These are phyloP conservation scores for Pseudozyma thailandica DNA, from an alignment of 1,284 basidiomycete genomes.

Conservation along the genomic window DNA sequence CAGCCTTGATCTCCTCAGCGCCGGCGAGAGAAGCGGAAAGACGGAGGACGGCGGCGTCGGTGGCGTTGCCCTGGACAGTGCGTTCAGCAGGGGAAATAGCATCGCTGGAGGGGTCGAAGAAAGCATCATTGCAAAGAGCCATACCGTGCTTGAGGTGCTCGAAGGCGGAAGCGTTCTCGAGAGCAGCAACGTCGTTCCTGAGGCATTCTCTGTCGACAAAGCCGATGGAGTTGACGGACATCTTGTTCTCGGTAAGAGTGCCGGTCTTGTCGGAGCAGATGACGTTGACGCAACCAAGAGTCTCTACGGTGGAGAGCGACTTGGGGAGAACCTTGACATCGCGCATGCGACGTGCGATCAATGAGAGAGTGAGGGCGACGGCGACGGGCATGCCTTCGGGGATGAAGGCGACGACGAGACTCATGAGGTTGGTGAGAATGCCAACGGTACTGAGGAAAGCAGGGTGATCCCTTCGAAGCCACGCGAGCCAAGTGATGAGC, in stretches of 20 bases:
- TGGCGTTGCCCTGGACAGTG: conserved; percentile 75
- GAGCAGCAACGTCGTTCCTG: conserved; percentile 29
- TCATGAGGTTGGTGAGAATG: conserved; percentile 73
- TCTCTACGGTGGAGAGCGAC: conserved; percentile 76
- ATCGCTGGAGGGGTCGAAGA: conserved; percentile 70
- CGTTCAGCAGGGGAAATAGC: conserved; percentile 51
- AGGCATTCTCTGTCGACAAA: conserved; percentile 65
- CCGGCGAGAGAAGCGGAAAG: conserved; percentile 72
- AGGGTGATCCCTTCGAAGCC: conserved; percentile 72
- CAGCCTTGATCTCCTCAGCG: conserved; percentile 61
- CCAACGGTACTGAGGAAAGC: conserved; percentile 74
- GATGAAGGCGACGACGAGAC: conserved; percentile 78
- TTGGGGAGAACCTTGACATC: conserved; percentile 77
- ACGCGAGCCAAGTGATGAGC: conserved; percentile 73
- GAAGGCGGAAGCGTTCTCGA: conserved; percentile 37
- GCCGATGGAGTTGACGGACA: conserved; percentile 69
- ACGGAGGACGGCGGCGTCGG: conserved; percentile 75
- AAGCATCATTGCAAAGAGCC: conserved; percentile 75
- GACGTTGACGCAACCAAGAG: conserved; percentile 75
- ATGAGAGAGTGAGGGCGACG: conserved; percentile 77
- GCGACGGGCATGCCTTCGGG: conserved; percentile 77
- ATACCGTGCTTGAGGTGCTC: conserved; percentile 69
- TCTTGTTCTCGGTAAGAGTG: conserved; percentile 75
- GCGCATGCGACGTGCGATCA: conserved; percentile 79
- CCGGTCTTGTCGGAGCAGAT: conserved; percentile 81